Evolutionary conservation across 2,329 filamentous ascomycete genomes (phyloP), one percentile per base, ranked within the genome.

Genomic region (Arthrinium phaeospermum): DNA sequence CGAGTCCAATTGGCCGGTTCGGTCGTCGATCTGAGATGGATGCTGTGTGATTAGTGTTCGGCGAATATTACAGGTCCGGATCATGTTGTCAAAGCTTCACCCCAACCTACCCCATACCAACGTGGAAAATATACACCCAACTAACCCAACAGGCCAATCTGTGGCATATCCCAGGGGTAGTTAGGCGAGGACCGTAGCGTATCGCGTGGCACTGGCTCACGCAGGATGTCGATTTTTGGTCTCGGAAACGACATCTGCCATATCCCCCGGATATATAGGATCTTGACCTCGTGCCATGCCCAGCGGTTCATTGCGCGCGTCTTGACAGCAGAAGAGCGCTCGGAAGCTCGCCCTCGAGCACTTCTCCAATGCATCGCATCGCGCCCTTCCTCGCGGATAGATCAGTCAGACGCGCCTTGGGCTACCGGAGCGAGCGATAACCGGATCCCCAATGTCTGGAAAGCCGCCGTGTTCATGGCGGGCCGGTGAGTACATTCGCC

Each of bases 201-300:
- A 22, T n/a, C 12, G 13, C 19, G 4, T 41, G 10, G 14, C 57
- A 13, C n/a, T 12, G n/a, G 4, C 41, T 2, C 19, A n/a, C 19
- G 74, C n/a, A 70, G 49, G 14, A 68, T 73, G 0, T 85, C 90
- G n/a, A 85, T 90, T 0, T 79, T 96, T 19, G 87, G 87, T 68
- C 84, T 97, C 70, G 95, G 95, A 72, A 96, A 90, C 68, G 95
- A 97, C 80, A 92, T 97, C 72, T 94, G 93, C 81, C 87, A 87
- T 72, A 88, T 94, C 72, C 82, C 86, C 0, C 91, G 94, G 71
- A 90, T 97, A 73, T 83, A 85, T 73, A 80, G 81, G 27, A 85
- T 95, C 70, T 81, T 96, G 70, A 81, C 79, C 24, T 80, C 83
- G 37, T 79, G 82, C 12, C 79, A 80, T 51, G 84, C 83, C 1